Base-by-base conservation (phyloP, 2,329 filamentous ascomycete genomes). In the Sphaerulina musiva region DNA sequence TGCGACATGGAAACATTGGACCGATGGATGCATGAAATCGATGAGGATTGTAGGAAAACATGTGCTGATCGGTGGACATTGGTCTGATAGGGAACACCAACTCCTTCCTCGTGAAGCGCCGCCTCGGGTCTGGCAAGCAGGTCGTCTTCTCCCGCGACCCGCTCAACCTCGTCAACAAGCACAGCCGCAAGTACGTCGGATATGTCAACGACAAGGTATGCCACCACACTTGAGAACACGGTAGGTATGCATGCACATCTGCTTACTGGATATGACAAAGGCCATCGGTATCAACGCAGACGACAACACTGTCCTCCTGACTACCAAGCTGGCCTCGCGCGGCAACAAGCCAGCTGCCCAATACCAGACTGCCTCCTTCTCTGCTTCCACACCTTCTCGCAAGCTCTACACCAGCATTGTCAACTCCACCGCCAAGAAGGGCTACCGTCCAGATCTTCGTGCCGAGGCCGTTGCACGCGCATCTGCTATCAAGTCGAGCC, bases 121-220 rank as follows among this genome's bases (percentile, higher is more conserved):
- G 83, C 73, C 76, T 78, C 68, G 80, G 80, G 70, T 90, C 88
- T 71, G 87, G 88, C 74, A 53, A 53, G 43, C 42, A 46, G 43
- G 80, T 87, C 68, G 87, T 88, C 77, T 90, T 98, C 82, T 97
- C 92, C 67, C 87, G 87, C 68, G 92, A 97, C 74, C 89, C 91
- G 69, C 78, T 96, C 66, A 98, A 97, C 84, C 77, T 97, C 76
- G 81, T 78, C 74, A 97, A 96, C 86, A 80, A 85, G 77, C 86
- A 95, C 81, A 85, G 82, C 68, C 87, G 89, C 79, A 97, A 95
- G 89, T 83, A 95, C 76, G 88, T 88, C 69, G 93, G 93, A 71
- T 95, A 90, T 76, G 84, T 89, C 76, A 95, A 95, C 80, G 82
- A 85, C 40, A 38, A 51, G 48, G 48, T 51, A 44, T 42, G 20